Conservation (phyloP, 2,329 filamentous ascomycete genomes). For the Thielaviopsis populi region DNA sequence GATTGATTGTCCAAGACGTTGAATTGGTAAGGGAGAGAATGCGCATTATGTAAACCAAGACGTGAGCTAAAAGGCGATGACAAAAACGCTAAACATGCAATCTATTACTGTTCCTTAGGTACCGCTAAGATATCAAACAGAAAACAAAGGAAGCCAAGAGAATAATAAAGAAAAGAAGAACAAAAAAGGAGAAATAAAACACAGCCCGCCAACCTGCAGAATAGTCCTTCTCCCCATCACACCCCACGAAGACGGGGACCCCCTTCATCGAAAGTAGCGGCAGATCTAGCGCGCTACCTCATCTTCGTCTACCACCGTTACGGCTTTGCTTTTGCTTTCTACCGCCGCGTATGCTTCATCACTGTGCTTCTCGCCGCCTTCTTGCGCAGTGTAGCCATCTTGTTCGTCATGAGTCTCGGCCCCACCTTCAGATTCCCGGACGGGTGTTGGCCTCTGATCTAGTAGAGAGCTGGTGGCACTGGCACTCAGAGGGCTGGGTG, state of each 20-base stretch:
- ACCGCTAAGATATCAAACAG: background rate
- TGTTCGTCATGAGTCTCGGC: slow-evolving; percentile 11
- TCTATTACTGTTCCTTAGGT: background rate
- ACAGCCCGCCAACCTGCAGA: background rate
- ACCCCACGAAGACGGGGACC: background rate
- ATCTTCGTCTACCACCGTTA: slow-evolving; percentile 31
- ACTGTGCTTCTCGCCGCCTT: slow-evolving; percentile 22
- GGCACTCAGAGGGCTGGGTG: slow-evolving; percentile 11
- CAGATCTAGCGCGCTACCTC: slow-evolving; percentile 14
- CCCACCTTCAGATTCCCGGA: slow-evolving; percentile 12
- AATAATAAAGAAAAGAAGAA: background rate
- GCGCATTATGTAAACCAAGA: background rate
- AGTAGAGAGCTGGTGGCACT: slow-evolving; percentile 13
- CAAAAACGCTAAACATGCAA: slow-evolving; percentile 4
- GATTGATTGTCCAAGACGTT: background rate
- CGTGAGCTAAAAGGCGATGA: background rate
- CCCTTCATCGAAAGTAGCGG: slow-evolving; percentile 6
- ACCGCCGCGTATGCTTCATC: slow-evolving; percentile 13
- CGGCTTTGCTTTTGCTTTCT: slow-evolving; percentile 28
- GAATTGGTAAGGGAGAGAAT: background rate
- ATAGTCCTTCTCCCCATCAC: background rate
- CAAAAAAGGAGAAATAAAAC: background rate
- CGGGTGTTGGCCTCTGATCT: slow-evolving; percentile 15
- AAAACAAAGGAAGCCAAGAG: background rate
- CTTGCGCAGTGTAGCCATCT: slow-evolving; percentile 17